Conservation (phyloP, 1,284 basidiomycete genomes). For the Heliocybe sulcata region DNA sequence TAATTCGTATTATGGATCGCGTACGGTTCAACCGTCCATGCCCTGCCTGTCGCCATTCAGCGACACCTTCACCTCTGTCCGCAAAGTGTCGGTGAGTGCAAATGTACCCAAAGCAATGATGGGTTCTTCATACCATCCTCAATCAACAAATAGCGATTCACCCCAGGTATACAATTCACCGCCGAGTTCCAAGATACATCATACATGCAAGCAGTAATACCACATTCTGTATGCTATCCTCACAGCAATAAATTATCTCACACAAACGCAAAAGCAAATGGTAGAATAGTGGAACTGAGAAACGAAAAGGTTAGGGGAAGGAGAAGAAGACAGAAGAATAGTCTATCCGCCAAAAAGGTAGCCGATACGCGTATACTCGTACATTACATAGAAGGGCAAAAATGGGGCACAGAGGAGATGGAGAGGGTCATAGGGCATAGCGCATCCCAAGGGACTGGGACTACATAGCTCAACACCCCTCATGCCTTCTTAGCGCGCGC, state of each 20-base stretch:
- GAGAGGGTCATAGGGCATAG: background rate
- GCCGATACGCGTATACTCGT: background rate
- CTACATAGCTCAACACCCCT: background rate
- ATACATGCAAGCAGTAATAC: no score
- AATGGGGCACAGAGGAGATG: background rate
- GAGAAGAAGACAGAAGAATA: background rate
- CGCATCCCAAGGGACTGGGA: background rate
- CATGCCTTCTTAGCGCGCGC: background rate
- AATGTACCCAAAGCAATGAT: no score
- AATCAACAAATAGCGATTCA: background rate
- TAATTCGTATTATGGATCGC: no score
- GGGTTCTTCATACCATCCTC: no score
- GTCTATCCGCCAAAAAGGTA: background rate
- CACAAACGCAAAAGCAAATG: background rate
- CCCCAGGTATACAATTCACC: background rate
- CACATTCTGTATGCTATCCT: background rate
- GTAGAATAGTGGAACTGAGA: background rate
- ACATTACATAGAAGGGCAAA: background rate
- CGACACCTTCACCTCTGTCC: no score
- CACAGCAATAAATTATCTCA: conserved; percentile 1
- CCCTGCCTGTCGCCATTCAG: no score
- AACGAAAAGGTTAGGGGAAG: background rate
- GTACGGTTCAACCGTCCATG: no score
- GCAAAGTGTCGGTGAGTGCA: no score
- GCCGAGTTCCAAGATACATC: background rate